These are phyloP conservation scores for Podila verticillata DNA, from an alignment of 192 early-diverging fungal species.

Conservation along the genomic window DNA sequence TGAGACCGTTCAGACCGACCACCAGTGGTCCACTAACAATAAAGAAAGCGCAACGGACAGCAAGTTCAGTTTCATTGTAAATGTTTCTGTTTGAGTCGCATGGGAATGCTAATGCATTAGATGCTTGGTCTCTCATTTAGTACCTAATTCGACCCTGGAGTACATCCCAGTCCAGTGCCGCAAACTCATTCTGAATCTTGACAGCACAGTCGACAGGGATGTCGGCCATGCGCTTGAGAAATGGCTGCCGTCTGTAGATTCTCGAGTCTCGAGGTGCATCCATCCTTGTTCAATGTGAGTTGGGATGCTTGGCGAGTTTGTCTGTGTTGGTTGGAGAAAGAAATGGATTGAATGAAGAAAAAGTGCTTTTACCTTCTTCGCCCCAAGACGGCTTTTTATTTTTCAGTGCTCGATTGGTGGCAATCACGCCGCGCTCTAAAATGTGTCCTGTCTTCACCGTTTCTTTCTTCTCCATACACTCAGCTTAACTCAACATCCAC, in stretches of 20 bases:
- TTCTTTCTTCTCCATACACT: neutral
- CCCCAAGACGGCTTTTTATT: neutral
- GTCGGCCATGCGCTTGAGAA: slow-evolving; percentile 20
- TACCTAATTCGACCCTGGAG: slow-evolving; percentile 44
- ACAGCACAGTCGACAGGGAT: slow-evolving; percentile 30
- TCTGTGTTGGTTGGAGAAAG: neutral
- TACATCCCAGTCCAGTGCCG: slow-evolving; percentile 42
- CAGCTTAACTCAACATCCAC: neutral
- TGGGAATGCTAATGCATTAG: neutral
- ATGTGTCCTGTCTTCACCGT: neutral
- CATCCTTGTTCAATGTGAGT: slow-evolving; percentile 11
- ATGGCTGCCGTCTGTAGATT: slow-evolving; percentile 21
- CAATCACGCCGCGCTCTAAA: neutral
- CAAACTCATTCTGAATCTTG: slow-evolving; percentile 32
- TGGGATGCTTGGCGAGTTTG: neutral
- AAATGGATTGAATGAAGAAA: neutral
- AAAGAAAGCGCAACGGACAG: neutral
- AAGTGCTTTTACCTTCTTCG: neutral
- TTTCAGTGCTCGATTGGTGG: neutral
- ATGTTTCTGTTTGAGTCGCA: neutral
- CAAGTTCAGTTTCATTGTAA: neutral
- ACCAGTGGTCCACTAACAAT: slow-evolving; percentile 37
- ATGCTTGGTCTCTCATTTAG: neutral
- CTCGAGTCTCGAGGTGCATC: slow-evolving; percentile 25
- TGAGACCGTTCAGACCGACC: slow-evolving; percentile 26